phyloP scores from a whole-genome alignment of 164 flowering plant genomes.

The Santalum album region DNA sequence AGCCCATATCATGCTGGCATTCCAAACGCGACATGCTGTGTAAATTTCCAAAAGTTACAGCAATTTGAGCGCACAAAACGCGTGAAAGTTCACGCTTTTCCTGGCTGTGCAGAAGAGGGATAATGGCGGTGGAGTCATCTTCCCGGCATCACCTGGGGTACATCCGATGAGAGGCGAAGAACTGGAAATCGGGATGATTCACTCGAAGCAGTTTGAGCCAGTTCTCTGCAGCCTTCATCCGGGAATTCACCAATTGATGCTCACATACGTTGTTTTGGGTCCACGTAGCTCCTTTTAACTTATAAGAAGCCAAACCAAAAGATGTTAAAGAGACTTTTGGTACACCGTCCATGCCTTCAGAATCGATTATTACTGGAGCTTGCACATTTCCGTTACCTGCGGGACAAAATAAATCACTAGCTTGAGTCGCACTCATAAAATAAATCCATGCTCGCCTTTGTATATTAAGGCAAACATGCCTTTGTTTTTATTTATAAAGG shows the following conservation, averaged over 20 bases:
- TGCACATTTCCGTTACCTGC: slow-evolving; percentile 29
- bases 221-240: slow-evolving; percentile 55
- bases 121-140: too few relatives aligned
- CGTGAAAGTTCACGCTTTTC: too few relatives aligned
- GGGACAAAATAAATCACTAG: neutral
- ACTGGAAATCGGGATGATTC: slow-evolving; percentile 67
- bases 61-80: too few relatives aligned
- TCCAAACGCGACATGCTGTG: too few relatives aligned
- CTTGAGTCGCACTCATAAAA: neutral
- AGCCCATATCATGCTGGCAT: too few relatives aligned
- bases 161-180: slow-evolving; percentile 22
- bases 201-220: slow-evolving; percentile 53
- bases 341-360: slow-evolving; percentile 37
- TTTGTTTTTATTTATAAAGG: too few relatives aligned
- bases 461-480: too few relatives aligned
- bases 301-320: slow-evolving; percentile 82
- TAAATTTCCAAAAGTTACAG: too few relatives aligned
- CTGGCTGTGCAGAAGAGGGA: too few relatives aligned
- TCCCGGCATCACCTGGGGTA: too few relatives aligned
- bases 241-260: slow-evolving; percentile 30
- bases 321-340: slow-evolving; percentile 42
- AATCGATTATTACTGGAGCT: slow-evolving; percentile 29
- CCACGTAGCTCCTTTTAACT: slow-evolving; percentile 66
- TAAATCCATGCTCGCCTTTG: too few relatives aligned
- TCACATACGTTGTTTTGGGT: slow-evolving; percentile 44